Evolutionary conservation across 176 grass and related monocot species (phyloP).

Genomic region (Oryza glumipatula): DNA sequence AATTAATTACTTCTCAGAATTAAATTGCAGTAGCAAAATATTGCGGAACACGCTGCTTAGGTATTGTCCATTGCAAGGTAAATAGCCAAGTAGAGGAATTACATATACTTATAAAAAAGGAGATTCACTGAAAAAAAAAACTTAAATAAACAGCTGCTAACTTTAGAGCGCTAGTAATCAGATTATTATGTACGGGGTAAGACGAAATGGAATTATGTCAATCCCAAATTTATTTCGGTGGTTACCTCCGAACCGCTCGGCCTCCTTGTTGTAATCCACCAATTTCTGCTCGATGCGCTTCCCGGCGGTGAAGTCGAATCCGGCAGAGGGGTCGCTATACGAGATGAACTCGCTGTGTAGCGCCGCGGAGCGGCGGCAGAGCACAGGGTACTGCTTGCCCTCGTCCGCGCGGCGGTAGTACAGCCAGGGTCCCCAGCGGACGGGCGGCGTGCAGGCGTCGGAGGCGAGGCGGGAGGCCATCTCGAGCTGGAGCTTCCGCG

Average conservation of each 20-base stretch:
- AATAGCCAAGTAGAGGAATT: background rate
- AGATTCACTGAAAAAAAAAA: background rate
- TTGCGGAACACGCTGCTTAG: background rate
- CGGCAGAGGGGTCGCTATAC: constrained; percentile 78
- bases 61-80: background rate
- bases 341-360: constrained; percentile 82
- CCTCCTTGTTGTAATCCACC: constrained; percentile 91
- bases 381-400: constrained; percentile 86
- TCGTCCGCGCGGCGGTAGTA: constrained; percentile 88
- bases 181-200: background rate
- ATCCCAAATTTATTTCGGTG: background rate
- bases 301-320: constrained; percentile 86
- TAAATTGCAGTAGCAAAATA: background rate
- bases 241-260: constrained; percentile 86
- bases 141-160: background rate
- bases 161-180: background rate
- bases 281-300: constrained; percentile 91
- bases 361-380: constrained; percentile 70
- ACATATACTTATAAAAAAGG: background rate
- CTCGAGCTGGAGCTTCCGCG: constrained; percentile 91
- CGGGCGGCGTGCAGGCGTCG: constrained; percentile 67
- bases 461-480: constrained; percentile 84
- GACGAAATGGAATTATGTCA: constrained; percentile 2
- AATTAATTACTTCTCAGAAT: background rate
- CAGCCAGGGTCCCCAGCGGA: constrained; percentile 81